These are phyloP conservation scores for Orbilia quercus DNA, from an alignment of 2,329 filamentous ascomycete species.

Conservation along the genomic window DNA sequence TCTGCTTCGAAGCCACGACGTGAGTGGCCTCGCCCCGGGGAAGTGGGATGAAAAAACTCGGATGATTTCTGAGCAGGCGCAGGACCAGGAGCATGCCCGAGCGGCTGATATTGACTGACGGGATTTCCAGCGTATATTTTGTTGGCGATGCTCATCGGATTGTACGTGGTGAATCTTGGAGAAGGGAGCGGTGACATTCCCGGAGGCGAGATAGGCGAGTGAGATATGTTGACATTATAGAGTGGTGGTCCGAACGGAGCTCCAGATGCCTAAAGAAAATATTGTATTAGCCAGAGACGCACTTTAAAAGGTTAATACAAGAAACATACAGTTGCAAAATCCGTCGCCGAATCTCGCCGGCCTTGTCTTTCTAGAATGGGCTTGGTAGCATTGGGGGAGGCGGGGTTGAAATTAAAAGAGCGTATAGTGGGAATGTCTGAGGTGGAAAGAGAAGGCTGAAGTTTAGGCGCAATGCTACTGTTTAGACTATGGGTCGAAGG, in stretches of 20 bases:
- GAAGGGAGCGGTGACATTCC: conserved; percentile 60
- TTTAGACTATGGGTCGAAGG: conserved; percentile 55
- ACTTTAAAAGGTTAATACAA: background rate
- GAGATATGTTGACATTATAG: conserved; percentile 54
- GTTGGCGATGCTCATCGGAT: conserved; percentile 59
- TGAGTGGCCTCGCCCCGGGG: conserved; percentile 54
- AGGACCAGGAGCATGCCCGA: conserved; percentile 46
- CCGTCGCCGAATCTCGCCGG: conserved; percentile 58
- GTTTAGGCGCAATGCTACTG: conserved; percentile 67
- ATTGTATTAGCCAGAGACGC: conserved; percentile 12
- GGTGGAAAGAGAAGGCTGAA: conserved; percentile 89
- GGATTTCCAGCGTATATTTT: conserved; percentile 57
- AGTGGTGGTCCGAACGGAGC: conserved; percentile 59
- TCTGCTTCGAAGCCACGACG: conserved; percentile 45
- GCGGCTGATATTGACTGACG: conserved; percentile 57
- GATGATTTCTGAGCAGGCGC: conserved; percentile 13
- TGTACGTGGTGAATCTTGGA: conserved; percentile 59
- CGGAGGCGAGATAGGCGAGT: conserved; percentile 58
- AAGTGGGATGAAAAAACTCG: conserved; percentile 43
- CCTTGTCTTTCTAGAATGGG: conserved; percentile 56
- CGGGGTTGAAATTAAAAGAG: conserved; percentile 69
- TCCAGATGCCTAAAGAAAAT: conserved; percentile 40
- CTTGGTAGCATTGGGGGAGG: conserved; percentile 61
- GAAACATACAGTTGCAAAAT: conserved; percentile 56
- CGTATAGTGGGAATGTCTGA: conserved; percentile 90